These are phyloP conservation scores for Termitomyces sp. DNA, from an alignment of 768 basidiomycete genomes.

Conservation along the genomic window DNA sequence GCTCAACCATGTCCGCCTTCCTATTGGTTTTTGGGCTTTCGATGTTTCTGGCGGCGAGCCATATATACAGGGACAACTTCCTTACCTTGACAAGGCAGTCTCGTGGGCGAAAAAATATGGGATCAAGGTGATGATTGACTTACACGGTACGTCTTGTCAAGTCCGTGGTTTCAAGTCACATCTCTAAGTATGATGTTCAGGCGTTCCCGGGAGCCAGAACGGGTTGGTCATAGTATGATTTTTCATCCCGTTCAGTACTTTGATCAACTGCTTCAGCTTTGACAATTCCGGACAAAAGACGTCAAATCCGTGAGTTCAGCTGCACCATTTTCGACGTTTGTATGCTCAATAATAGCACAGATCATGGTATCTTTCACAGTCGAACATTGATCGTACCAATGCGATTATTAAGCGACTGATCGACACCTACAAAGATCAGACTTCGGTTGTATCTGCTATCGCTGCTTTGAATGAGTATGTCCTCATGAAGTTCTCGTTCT, in stretches of 20 bases:
- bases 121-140: conserved; percentile 79
- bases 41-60: conserved; percentile 77
- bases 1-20: conserved; percentile 77
- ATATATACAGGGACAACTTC: conserved; percentile 70
- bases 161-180: not conserved
- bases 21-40: conserved; percentile 90
- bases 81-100: conserved; percentile 63
- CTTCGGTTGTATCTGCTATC: conserved; percentile 57
- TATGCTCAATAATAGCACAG: conserved; percentile 20
- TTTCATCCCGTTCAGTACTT: not conserved
- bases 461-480: conserved; percentile 76
- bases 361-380: conserved; percentile 61
- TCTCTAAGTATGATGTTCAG: conserved; percentile 18
- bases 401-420: conserved; percentile 59
- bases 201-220: conserved; percentile 82
- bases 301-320: conserved; percentile 40
- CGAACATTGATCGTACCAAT: conserved; percentile 64
- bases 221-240: conserved; percentile 37
- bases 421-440: conserved; percentile 48
- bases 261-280: conserved; percentile 38
- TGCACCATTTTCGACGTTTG: not conserved
- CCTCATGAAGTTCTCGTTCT: not conserved
- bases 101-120: conserved; percentile 65
- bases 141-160: conserved; percentile 39
- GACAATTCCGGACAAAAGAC: conserved; percentile 77